phyloP scores from a whole-genome alignment of 441 rosid genomes.

The Rhodomyrtus psidioides region DNA sequence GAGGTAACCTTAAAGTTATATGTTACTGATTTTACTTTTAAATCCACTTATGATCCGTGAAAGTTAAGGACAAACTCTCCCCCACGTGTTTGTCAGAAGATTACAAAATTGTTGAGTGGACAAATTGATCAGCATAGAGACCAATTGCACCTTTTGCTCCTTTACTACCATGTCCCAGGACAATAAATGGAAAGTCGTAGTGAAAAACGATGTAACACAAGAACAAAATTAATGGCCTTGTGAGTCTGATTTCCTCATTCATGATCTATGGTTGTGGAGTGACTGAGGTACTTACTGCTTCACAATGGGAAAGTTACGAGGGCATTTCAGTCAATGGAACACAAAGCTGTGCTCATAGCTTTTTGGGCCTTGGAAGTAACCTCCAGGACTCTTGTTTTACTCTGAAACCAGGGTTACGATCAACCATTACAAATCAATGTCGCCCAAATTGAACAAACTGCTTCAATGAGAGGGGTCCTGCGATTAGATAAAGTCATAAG shows the following conservation, averaged over 20 bases:
- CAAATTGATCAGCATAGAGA: constrained; percentile 25
- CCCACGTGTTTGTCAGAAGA: background rate
- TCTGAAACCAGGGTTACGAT: too few species aligned
- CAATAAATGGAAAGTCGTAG: constrained; percentile 74
- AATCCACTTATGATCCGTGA: background rate
- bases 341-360: too few species aligned
- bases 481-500: too few species aligned
- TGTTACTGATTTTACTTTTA: background rate
- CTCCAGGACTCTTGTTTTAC: too few species aligned
- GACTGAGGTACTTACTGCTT: too few species aligned
- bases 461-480: too few species aligned
- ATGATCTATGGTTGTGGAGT: background rate
- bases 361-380: too few species aligned
- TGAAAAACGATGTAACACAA: background rate
- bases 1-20: background rate
- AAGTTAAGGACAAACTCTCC: background rate
- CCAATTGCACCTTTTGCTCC: constrained; percentile 56
- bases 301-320: too few species aligned
- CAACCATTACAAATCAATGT: too few species aligned
- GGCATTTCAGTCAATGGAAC: too few species aligned
- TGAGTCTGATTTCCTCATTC: background rate
- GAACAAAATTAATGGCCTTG: background rate
- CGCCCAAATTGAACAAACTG: too few species aligned
- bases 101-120: background rate
- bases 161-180: constrained; percentile 68